A percentile compares a stretch with the other conserved stretches of the same genome.
Conservation (phyloP, 257 asterid genomes). For the Lantana camara region DNA sequence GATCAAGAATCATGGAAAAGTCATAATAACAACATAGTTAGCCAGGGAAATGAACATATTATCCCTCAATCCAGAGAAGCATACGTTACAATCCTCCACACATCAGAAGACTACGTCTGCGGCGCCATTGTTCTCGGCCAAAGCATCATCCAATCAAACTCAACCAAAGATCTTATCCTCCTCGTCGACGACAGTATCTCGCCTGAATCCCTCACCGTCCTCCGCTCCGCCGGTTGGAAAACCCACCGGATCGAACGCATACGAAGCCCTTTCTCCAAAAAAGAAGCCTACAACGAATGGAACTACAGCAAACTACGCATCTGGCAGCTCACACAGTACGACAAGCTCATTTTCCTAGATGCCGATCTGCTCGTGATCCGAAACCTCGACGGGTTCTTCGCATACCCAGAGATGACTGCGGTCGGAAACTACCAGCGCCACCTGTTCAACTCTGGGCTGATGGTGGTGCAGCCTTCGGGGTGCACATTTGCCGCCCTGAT, state of each 20-base stretch:
- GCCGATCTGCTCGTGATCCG: slow-evolving; percentile 58
- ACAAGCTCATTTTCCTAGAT: slow-evolving; percentile 64
- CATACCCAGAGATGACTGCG: slow-evolving; percentile 71
- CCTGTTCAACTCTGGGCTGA: slow-evolving; percentile 79
- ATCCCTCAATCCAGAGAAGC: slow-evolving; percentile 48
- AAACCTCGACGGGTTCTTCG: slow-evolving; percentile 61
- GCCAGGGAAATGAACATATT: not conserved
- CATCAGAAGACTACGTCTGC: slow-evolving; percentile 78
- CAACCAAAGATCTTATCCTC: slow-evolving; percentile 72
- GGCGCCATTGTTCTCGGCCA: slow-evolving; percentile 84
- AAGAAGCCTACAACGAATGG: slow-evolving; percentile 71
- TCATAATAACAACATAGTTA: not conserved
- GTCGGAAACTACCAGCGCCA: slow-evolving; percentile 60
- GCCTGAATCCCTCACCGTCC: slow-evolving; percentile 41
- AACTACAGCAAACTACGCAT: slow-evolving; percentile 86
- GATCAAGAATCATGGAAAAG: slow-evolving; percentile 26
- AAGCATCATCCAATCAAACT: slow-evolving; percentile 60
- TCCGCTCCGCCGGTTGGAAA: slow-evolving; percentile 67
- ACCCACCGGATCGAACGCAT: slow-evolving; percentile 50
- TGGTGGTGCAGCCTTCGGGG: slow-evolving; percentile 80
- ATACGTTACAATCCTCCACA: slow-evolving; percentile 68
- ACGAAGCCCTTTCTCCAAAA: slow-evolving; percentile 55
- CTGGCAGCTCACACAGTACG: slow-evolving; percentile 72
- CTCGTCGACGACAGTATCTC: slow-evolving; percentile 66
- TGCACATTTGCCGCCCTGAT: slow-evolving; percentile 60